Conservation (phyloP, 495 filamentous ascomycete genomes). For the Neurospora hispaniola region DNA sequence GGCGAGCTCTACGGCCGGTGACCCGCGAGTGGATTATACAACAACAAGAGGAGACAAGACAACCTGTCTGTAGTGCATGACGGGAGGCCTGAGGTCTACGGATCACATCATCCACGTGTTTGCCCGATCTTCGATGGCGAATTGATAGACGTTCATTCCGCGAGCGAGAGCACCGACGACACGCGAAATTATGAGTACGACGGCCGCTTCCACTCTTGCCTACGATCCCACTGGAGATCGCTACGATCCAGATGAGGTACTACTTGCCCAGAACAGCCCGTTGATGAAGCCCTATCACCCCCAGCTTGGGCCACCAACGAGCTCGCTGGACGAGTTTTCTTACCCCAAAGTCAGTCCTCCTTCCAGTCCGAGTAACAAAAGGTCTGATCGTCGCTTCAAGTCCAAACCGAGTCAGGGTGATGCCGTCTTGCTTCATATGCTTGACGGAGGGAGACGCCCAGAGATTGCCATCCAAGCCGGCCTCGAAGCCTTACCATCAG, state of each 20-base stretch:
- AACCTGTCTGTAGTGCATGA: not conserved
- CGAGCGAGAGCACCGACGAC: conserved; percentile 19
- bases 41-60: not conserved
- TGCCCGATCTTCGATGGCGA: conserved; percentile 21
- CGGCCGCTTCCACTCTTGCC: conserved; percentile 24
- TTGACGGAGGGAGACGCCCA: conserved; percentile 37
- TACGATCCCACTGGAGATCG: conserved; percentile 32
- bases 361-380: conserved; percentile 24
- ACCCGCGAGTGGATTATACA: not conserved
- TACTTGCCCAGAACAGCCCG: conserved; percentile 29
- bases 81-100: not conserved
- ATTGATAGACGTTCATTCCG: conserved; percentile 14
- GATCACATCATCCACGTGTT: not conserved
- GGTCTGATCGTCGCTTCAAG: conserved; percentile 34
- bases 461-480: conserved; percentile 37
- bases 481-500: conserved; percentile 24
- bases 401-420: conserved; percentile 38
- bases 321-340: conserved; percentile 20
- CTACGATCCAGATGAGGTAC: conserved; percentile 37
- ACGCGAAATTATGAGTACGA: conserved; percentile 36
- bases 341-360: conserved; percentile 29
- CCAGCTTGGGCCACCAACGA: conserved; percentile 30
- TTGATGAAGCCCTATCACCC: conserved; percentile 29
- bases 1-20: not conserved
- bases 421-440: conserved; percentile 41